Base-by-base conservation (phyloP, 148 eudicot genomes). In the Agrostemma githago region DNA sequence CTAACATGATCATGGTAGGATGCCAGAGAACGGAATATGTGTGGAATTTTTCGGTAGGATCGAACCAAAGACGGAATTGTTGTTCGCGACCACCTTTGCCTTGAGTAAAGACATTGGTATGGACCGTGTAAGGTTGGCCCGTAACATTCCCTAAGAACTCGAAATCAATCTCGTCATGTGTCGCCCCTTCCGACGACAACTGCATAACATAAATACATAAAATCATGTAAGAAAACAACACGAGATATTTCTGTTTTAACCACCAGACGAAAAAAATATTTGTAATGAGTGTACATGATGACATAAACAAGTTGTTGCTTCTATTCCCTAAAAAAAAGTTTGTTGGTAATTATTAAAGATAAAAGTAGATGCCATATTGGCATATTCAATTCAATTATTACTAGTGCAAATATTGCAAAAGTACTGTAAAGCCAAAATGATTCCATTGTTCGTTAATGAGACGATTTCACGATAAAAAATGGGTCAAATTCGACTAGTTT, bases 51-150 rank as follows among this genome's bases (percentile, higher is more conserved):
- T 69, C 77, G 38, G 91, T 88, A 0, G 91, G 90, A 62, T 88
- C 91, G 51, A 85, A 88, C 91, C 91, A 88, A 39, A 88, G 88
- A 68, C 81, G 86, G 67, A 88, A 88, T 59, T 88, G 91, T 62
- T 88, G 91, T 60, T 88, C 91, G 9, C 91, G 64, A 43, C 80
- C 84, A 15, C 91, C 91, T 71, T 83, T 82, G 11, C 91, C 91
- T 80, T 84, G 84, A 21, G 91, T 85, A 69, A 80, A 85, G 38
- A 88, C 88, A 70, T 88, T 88, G 17, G 91, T 88, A 73, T 88
- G 91, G 14, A 88, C 65, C 1, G 86, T 85, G 74, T 88, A 88
- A 17, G 91, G 91, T 60, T 88, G 87, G 0, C 91, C 91, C 53
- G 80, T 83, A 0, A 84, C 77, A 19, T 88, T 87, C 3, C 91